Conservation (phyloP, 768 basidiomycete species). For the Rhizopogon vinicolor region DNA sequence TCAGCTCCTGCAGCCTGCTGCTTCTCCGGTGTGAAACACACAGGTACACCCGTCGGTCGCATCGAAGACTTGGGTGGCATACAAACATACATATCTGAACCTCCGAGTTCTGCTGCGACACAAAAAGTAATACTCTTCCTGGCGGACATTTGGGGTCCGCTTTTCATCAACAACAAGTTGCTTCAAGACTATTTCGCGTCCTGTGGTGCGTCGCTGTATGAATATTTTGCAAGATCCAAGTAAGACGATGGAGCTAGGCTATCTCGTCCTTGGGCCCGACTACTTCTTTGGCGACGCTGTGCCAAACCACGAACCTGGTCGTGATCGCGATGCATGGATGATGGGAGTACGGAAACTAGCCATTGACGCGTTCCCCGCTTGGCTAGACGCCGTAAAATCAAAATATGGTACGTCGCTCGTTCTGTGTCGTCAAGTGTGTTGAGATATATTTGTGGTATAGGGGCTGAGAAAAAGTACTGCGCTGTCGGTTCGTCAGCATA, state of each 20-base stretch:
- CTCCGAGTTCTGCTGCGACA: slow-evolving; percentile 18
- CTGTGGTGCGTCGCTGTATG: slow-evolving; percentile 36
- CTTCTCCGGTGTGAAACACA: slow-evolving; percentile 41
- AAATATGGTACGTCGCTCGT: slow-evolving; percentile 34
- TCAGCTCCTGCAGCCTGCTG: slow-evolving; percentile 43
- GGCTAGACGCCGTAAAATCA: slow-evolving; percentile 46
- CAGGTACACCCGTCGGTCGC: slow-evolving; percentile 40
- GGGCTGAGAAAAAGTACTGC: slow-evolving; percentile 30
- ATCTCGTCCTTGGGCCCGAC: slow-evolving; percentile 52
- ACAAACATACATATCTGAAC: slow-evolving; percentile 49
- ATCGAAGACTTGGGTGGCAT: slow-evolving; percentile 38
- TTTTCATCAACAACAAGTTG: slow-evolving; percentile 51
- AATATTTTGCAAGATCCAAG: neutral
- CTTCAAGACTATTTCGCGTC: slow-evolving; percentile 60
- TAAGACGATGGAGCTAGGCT: slow-evolving; percentile 33
- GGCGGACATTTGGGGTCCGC: slow-evolving; percentile 51
- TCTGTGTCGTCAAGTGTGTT: neutral
- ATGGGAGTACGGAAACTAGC: slow-evolving; percentile 27
- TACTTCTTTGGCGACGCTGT: slow-evolving; percentile 53
- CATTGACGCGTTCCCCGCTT: slow-evolving; percentile 35
- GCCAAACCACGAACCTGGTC: slow-evolving; percentile 24
- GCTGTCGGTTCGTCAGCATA: slow-evolving; percentile 34
- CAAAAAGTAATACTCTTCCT: slow-evolving; percentile 50
- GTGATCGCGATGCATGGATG: slow-evolving; percentile 37
- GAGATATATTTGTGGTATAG: slow-evolving; percentile 16